A percentile compares a stretch with the other conserved stretches of the same genome.
Evolutionary conservation across 345 rosid genomes (phyloP).

Genomic region (Angophora floribunda): DNA sequence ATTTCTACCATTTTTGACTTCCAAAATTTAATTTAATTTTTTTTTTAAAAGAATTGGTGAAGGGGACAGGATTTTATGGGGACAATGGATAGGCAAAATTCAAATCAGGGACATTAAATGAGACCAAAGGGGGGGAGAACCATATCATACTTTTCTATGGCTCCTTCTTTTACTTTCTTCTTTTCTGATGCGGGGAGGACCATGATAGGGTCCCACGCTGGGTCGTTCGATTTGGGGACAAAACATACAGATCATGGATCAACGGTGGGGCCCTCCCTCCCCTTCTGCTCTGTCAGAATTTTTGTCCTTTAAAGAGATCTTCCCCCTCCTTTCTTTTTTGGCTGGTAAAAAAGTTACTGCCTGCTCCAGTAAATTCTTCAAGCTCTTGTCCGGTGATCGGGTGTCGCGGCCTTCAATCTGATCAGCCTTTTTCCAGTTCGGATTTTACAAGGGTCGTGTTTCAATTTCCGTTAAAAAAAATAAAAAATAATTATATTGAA

Average conservation of each 20-base stretch:
- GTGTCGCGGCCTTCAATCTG: rapidly evolving
- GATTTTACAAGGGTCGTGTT: not conserved
- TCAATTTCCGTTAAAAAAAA: too few relatives aligned
- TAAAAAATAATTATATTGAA: too few relatives aligned
- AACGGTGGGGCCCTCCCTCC: not conserved
- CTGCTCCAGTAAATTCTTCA: not conserved
- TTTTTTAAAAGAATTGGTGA: not conserved
- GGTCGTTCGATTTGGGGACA: constrained; percentile 29
- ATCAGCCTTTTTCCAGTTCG: too few relatives aligned
- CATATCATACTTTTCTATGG: not conserved
- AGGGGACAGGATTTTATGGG: not conserved
- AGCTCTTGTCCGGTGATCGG: not conserved
- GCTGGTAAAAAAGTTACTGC: not conserved
- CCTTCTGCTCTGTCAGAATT: not conserved
- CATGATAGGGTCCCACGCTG: constrained; percentile 3
- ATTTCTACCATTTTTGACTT: not conserved
- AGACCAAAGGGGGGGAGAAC: not conserved
- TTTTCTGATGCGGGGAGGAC: not conserved
- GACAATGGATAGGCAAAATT: not conserved
- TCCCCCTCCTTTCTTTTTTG: not conserved
- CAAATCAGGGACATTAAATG: not conserved
- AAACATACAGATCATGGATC: not conserved
- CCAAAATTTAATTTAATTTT: not conserved
- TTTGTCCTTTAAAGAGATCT: not conserved
- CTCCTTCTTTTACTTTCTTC: not conserved